A percentile compares a stretch with the other conserved stretches of the same genome.
phyloP scores from a whole-genome alignment of 176 grass and related monocot species.

The Hsuehochloa calcarea region DNA sequence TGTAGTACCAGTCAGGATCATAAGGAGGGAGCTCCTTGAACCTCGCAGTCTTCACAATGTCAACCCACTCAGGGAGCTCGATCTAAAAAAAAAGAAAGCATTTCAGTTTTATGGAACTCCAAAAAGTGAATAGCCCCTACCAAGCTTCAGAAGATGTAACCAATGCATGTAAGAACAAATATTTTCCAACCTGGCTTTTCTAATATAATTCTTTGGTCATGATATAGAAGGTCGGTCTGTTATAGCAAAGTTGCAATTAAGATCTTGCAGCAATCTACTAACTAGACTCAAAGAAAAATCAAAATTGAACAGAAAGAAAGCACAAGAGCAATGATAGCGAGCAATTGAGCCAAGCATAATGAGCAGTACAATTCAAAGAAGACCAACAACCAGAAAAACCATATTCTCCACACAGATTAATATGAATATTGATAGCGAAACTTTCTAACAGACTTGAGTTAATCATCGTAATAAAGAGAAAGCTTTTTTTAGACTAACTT shows the following conservation, averaged over 20 bases:
- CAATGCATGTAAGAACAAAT: background rate
- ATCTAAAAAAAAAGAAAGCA: slow-evolving; percentile 21
- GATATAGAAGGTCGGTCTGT: background rate
- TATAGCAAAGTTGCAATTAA: background rate
- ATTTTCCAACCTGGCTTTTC: background rate
- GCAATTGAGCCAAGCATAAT: background rate
- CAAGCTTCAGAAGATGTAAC: background rate
- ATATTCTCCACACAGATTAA: background rate
- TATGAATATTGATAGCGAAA: background rate
- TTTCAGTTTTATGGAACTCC: background rate
- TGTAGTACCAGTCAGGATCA: slow-evolving; percentile 77
- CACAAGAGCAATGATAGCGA: background rate
- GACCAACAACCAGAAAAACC: background rate
- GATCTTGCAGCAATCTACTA: background rate
- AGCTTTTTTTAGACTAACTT: background rate
- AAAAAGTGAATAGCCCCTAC: background rate
- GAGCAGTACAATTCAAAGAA: background rate
- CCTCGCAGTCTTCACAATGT: slow-evolving; percentile 66
- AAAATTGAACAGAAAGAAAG: background rate
- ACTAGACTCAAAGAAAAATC: background rate
- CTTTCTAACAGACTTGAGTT: background rate
- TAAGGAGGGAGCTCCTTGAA: slow-evolving; percentile 77
- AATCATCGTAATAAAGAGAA: background rate
- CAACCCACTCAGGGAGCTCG: slow-evolving; percentile 68
- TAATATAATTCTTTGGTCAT: background rate